Base-by-base conservation (phyloP, 1,139 yeast species). In the Pichia kudriavzevii region DNA sequence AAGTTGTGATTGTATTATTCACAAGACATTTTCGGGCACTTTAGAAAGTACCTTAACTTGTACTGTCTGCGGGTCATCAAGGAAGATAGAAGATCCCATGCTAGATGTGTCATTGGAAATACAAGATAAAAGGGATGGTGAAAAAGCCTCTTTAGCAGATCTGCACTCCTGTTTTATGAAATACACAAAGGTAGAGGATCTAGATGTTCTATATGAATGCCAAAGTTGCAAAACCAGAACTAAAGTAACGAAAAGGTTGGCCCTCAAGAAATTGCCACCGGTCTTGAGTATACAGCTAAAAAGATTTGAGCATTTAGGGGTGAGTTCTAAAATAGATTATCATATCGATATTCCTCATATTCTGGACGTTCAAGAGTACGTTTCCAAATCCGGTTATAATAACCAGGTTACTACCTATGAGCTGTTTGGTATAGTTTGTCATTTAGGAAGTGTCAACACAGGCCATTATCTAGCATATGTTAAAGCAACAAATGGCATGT, bases 381-480 rank as follows among this genome's bases (percentile, higher is more conserved):
- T 68, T 40, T 62, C 66, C 22, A 52, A 11, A 47, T 15, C 22
- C 8, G 22, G 19, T 14, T 9, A n/a, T 9, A 13, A 12, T 10
- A 13, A 42, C 36, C 26, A 17, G 45, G 47, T n/a, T 30, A 42
- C 31, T 28, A 47, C 21, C 30, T 43, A 81, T 58, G 95, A 88
- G 56, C 66, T 91, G 30, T 84, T 79, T 59, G 95, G 93, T 1
- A 74, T 87, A 26, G 79, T 91, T 9, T 77, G 88, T 50, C 98
- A 91, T 56, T 77, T 77, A 30, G 98, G 98, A 1, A 78, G 91
- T 18, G 93, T 88, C 5, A 84, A 85, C 53, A 91, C 96, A 2
- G 98, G 98, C 10, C 98, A 91, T 59, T 91, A 91, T 55, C 72
- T 88, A 13, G 82, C 93, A 16, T 71, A 79, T 48, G 70, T 83